Evolutionary conservation across 305 asterid species (phyloP).

Genomic region (Nicotiana rustica): DNA sequence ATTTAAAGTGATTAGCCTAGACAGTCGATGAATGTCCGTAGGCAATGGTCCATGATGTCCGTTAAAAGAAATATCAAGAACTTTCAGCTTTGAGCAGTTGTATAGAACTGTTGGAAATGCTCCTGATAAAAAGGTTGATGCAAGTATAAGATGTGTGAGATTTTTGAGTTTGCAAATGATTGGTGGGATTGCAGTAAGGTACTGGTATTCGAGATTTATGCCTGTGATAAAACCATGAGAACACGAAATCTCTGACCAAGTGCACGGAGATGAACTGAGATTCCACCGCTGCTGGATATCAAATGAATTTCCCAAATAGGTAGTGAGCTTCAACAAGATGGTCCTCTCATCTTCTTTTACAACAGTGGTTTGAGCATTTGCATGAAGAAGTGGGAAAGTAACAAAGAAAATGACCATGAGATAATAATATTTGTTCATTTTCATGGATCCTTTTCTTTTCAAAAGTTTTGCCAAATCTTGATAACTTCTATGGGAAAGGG

Average conservation of each 20-base stretch:
- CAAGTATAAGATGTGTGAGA: conserved; percentile 58
- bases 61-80: conserved; percentile 68
- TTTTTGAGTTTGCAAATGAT: conserved; percentile 65
- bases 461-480: not conserved
- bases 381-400: not conserved
- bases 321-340: conserved; percentile 60
- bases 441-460: not conserved
- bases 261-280: conserved; percentile 60
- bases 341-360: conserved; percentile 42
- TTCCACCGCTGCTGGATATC: conserved; percentile 61
- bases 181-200: conserved; percentile 60
- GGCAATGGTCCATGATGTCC: conserved; percentile 56
- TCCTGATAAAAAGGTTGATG: conserved; percentile 53
- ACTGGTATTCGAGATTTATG: conserved; percentile 40
- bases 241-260: conserved; percentile 80
- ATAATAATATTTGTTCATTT: not conserved
- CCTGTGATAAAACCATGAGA: conserved; percentile 51
- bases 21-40: conserved; percentile 48
- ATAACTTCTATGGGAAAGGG: too few relatives aligned
- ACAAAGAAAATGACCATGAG: not conserved
- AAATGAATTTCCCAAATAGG: conserved; percentile 61
- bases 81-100: conserved; percentile 62
- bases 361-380: not conserved
- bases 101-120: conserved; percentile 62
- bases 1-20: conserved; percentile 48